Evolutionary conservation across 768 basidiomycete species (phyloP), one percentile per base, ranked within the genome.

Genomic region (Pleurotus cornucopiae): DNA sequence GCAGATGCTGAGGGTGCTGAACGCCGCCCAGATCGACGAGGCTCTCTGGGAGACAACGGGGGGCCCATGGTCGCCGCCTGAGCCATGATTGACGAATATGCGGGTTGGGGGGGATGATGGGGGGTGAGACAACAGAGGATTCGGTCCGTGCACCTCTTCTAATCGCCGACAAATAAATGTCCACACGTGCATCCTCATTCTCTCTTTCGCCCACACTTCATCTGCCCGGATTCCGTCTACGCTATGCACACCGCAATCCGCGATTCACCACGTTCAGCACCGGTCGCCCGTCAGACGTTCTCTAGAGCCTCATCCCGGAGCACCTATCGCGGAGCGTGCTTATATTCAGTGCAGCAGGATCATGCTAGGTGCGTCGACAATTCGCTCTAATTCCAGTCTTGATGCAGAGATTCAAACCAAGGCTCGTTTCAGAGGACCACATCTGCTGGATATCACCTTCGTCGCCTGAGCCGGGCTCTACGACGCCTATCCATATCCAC

Each of bases 11-110:
- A 85, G 45, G 83, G 86, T 3, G 76, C 81, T 57, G 85, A 85
- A 56, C 88, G 88, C 63, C 89, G 76, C 43, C 86, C 88, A 61
- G 89, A 90, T 60, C 89, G 85, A 63, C 89, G 78, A 51, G 86
- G 85, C 71, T 90, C 89, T 65, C 85, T 77, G 41, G 86, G 88
- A 57, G 88, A 88, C 48, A 85, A 78, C 5, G 88, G 88, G 12
- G 88, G 88, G 46, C 87, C 88, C 88, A 90, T 90, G 49, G 80
- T 69, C 47, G 80, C 80, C 46, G 81, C 73, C 67, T 86, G 85
- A 52, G 86, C 80, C 88, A 88, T 84, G 60, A 51, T 56, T 54
- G 63, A 56, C 21, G 38, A 44, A 58, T 55, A 40, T 53, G 39
- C 12, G 12, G 30, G 30, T n/a, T 53, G 14, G 37, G 21, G 41